These are phyloP conservation scores for Vigna angularis DNA, from an alignment of 306 rosid genomes.

Conservation along the genomic window DNA sequence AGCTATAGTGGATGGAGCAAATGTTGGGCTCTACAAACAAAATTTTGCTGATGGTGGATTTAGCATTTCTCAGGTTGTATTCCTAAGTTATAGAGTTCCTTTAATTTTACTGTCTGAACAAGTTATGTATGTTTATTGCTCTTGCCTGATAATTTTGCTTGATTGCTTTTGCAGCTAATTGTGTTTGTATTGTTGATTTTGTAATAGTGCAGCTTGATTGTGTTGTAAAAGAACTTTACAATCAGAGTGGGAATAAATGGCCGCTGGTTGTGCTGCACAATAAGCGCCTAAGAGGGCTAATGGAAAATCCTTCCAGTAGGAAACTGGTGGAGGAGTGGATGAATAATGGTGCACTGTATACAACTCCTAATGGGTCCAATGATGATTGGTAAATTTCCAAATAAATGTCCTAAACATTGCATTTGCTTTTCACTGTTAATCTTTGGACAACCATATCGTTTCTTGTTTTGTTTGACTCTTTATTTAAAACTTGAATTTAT, in stretches of 20 bases:
- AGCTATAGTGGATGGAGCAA: constrained; percentile 91
- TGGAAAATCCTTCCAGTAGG: constrained; percentile 74
- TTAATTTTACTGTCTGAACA: too few species aligned
- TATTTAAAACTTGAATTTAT: constrained; percentile 20
- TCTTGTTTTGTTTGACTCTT: constrained; percentile 27
- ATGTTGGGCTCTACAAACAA: too few species aligned
- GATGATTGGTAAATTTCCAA: constrained; percentile 82
- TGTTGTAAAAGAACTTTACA: constrained; percentile 74
- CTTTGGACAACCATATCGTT: constrained; percentile 16
- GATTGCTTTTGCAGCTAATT: too few species aligned
- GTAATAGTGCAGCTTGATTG: too few species aligned
- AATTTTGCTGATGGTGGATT: too few species aligned
- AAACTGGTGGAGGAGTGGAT: constrained; percentile 77
- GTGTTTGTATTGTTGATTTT: too few species aligned
- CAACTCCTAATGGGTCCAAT: constrained; percentile 88
- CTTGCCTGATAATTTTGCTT: too few species aligned
- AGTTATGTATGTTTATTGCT: too few species aligned
- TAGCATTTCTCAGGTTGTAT: too few species aligned
- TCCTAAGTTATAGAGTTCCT: too few species aligned
- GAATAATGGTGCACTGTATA: constrained; percentile 72
- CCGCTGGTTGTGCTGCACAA: constrained; percentile 85
- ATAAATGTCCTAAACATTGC: constrained; percentile 10
- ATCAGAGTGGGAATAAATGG: constrained; percentile 71
- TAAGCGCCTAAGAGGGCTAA: constrained; percentile 65
- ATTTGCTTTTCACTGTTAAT: constrained; percentile 8